Evolutionary conservation across 202 grass and related monocot species (phyloP).

Genomic region (Musa balbisiana): DNA sequence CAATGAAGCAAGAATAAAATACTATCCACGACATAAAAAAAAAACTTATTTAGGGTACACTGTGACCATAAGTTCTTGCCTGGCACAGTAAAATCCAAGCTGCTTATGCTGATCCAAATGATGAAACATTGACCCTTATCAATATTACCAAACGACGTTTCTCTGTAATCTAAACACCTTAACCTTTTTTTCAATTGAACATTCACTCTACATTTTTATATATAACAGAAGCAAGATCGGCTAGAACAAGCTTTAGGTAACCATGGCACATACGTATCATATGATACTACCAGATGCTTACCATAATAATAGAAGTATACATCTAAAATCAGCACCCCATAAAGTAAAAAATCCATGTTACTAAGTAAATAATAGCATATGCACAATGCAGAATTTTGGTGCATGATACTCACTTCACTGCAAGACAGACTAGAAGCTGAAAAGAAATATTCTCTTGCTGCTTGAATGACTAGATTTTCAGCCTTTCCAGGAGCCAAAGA

Average conservation of each 20-base stretch:
- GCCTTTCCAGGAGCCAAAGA: conserved; percentile 58
- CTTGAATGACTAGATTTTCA: conserved; percentile 87
- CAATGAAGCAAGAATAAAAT: not conserved
- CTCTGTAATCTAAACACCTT: not conserved
- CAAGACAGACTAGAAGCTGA: conserved; percentile 86
- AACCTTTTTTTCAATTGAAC: not conserved
- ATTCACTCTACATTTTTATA: not conserved
- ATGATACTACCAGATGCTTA: not conserved
- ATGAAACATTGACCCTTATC: too few relatives aligned
- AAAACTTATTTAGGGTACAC: not conserved
- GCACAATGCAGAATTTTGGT: not conserved
- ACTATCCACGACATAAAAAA: not conserved
- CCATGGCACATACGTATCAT: not conserved
- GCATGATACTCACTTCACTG: conserved; percentile 70
- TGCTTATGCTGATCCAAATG: not conserved
- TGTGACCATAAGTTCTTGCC: not conserved
- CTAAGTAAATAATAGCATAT: conserved; percentile 13
- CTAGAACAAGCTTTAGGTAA: not conserved
- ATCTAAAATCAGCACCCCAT: not conserved
- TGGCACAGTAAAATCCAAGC: not conserved
- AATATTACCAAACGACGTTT: not conserved
- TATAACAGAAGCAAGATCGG: not conserved
- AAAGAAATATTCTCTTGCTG: conserved; percentile 95
- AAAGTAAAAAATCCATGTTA: conserved; percentile 12
- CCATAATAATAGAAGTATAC: not conserved